phyloP scores from a whole-genome alignment of 2,329 filamentous ascomycete species.

The Acarospora socialis region DNA sequence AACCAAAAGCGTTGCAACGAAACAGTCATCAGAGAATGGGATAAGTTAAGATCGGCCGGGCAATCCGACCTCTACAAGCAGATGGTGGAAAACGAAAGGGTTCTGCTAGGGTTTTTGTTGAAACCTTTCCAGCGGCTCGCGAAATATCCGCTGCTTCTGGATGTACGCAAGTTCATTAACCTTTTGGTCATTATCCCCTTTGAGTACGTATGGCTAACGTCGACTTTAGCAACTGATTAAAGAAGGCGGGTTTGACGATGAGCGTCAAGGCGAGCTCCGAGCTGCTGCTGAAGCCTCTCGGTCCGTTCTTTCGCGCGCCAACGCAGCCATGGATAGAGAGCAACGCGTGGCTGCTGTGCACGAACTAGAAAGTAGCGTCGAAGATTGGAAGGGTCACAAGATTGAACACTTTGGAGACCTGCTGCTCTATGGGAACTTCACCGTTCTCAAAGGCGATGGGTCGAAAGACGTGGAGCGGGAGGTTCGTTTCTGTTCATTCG shows the following conservation, averaged over 20 bases:
- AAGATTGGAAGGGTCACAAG: conserved; percentile 92
- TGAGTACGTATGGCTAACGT: conserved; percentile 4
- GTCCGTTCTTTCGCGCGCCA: conserved; percentile 68
- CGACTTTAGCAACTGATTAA: conserved; percentile 62
- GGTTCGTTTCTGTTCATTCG: conserved; percentile 35
- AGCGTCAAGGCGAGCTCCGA: conserved; percentile 56
- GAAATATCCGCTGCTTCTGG: conserved; percentile 83
- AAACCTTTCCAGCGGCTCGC: conserved; percentile 94
- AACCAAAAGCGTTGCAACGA: conserved; percentile 86
- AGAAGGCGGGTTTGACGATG: conserved; percentile 60
- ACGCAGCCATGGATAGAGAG: conserved; percentile 80
- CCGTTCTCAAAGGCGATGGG: conserved; percentile 66
- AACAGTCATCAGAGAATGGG: conserved; percentile 71
- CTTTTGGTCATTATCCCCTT: conserved; percentile 1
- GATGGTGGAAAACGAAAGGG: conserved; percentile 80
- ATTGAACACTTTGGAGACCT: conserved; percentile 86
- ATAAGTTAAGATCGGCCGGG: conserved; percentile 64
- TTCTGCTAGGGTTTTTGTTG: conserved; percentile 78
- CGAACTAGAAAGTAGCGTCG: conserved; percentile 68
- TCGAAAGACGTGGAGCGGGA: conserved; percentile 87
- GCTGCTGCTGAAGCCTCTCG: conserved; percentile 70
- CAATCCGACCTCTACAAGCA: too few species aligned
- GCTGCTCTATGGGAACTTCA: conserved; percentile 77
- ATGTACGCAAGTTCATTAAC: too few species aligned
- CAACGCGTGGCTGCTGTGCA: conserved; percentile 69